Evolutionary conservation across 1,139 yeast genomes (phyloP).

Genomic region (Protomyces macrosporus): DNA sequence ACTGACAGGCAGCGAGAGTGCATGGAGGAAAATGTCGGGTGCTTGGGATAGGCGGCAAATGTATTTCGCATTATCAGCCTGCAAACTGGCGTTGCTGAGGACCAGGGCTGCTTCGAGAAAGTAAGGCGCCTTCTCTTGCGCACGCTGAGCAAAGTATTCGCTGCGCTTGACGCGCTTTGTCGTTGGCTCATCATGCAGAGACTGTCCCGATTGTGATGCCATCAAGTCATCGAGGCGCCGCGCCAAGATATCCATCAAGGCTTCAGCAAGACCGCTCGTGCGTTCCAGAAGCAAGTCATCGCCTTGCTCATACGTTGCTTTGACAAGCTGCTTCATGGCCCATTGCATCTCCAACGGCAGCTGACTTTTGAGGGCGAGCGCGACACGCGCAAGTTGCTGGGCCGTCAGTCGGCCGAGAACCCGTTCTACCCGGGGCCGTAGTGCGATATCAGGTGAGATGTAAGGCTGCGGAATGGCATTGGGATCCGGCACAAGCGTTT

Average conservation of each 20-base stretch:
- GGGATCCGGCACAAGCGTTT: constrained; percentile 2
- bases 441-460: constrained; percentile 6
- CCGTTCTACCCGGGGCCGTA: neutral
- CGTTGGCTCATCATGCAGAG: neutral
- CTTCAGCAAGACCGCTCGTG: constrained; percentile 49
- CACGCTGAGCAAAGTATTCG: constrained; percentile 30
- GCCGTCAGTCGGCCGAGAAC: neutral
- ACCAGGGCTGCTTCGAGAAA: constrained; percentile 63
- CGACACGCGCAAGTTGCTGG: constrained; percentile 46
- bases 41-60: constrained; percentile 51
- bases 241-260: constrained; percentile 44
- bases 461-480: neutral
- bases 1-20: constrained; percentile 44
- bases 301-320: constrained; percentile 51
- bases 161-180: constrained; percentile 1
- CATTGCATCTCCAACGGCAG: constrained; percentile 58
- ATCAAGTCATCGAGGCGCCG: neutral
- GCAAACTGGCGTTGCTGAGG: constrained; percentile 76
- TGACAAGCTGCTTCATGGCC: constrained; percentile 58
- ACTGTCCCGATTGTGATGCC: neutral
- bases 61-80: constrained; percentile 73
- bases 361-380: constrained; percentile 59
- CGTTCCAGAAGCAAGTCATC: constrained; percentile 48
- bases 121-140: constrained; percentile 41
- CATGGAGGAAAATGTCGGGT: constrained; percentile 44